Evolutionary conservation across 805 yeast genomes (phyloP), one percentile per base, ranked within the genome.

Genomic region (Starmerella asiatica): DNA sequence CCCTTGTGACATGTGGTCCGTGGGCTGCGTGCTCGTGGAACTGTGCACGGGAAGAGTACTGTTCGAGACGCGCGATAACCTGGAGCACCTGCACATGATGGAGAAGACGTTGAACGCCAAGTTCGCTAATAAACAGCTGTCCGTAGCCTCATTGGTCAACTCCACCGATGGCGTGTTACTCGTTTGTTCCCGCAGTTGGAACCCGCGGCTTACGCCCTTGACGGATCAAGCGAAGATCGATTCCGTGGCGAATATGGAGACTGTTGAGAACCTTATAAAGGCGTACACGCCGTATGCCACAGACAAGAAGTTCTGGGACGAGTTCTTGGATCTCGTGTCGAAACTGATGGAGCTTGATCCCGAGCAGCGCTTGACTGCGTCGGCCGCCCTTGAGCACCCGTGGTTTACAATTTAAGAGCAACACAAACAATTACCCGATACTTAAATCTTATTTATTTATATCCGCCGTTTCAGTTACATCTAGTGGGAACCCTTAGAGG

Each of bases 1-100:
- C 52, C 93, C 96, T 1, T 88, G 97, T 58, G 99, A 91, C 58
- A 65, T 88, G 63, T 91, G 99, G 99, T 82, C 94, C 1, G 68
- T 91, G 32, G 99, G 95, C 1, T 88, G 97, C 58, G 83, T 91
- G 14, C 62, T 91, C 27, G 86, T 84, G 8, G 99, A 91, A 61
- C 62, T 91, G 36, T 76, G 82, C 29, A 83, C 93, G 16, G 99
- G 99, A 21, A 94, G 84, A 54, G 94, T 96, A 1, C 63, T 91
- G 19, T 91, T 88, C 60, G 85, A 83, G 49, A 91, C 97, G 1
- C 95, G 88, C 58, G 96, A 91, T 56, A 86, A 88, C 57, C 64
- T 77, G 37, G 97, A 88, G 59, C 99, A 91, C 61, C 64, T 91
- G 57, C 94, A 94, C 14, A 77, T 91, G 80, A 91, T 91, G 80